A percentile compares a stretch with the other conserved stretches of the same genome.
Conservation (phyloP, 371 early-diverging fungal genomes). For the Mortierella sp. region DNA sequence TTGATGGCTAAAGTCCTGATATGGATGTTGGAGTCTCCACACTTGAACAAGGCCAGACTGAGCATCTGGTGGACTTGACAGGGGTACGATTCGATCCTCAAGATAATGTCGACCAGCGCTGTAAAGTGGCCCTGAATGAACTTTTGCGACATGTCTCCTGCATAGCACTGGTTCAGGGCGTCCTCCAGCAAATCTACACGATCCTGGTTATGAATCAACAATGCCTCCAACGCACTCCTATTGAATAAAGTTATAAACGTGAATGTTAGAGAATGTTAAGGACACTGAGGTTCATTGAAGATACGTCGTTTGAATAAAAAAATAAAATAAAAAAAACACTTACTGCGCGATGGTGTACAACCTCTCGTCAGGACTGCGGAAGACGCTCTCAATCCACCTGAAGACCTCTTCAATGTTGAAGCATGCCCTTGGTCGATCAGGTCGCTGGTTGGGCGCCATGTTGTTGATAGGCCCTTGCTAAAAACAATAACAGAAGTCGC, state of each 20-base stretch:
- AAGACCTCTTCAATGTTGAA: slow-evolving; percentile 66
- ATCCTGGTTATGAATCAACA: slow-evolving; percentile 80
- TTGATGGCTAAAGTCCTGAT: slow-evolving; percentile 86
- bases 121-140: slow-evolving; percentile 83
- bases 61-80: slow-evolving; percentile 77
- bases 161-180: slow-evolving; percentile 82
- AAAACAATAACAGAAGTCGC: not conserved
- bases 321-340: not conserved
- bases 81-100: slow-evolving; percentile 68
- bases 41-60: slow-evolving; percentile 85
- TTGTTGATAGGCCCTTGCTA: slow-evolving; percentile 55
- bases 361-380: slow-evolving; percentile 74
- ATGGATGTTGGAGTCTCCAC: slow-evolving; percentile 80
- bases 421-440: slow-evolving; percentile 21
- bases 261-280: not conserved
- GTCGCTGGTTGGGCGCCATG: slow-evolving; percentile 28
- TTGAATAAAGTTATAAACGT: not conserved
- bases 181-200: slow-evolving; percentile 75
- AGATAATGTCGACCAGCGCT: slow-evolving; percentile 78
- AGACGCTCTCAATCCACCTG: slow-evolving; percentile 77
- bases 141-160: slow-evolving; percentile 71
- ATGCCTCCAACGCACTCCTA: slow-evolving; percentile 73
- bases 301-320: not conserved
- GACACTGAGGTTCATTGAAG: not conserved
- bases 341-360: slow-evolving; percentile 64